A percentile compares a stretch with the other conserved stretches of the same genome.
These are phyloP conservation scores for Pulveroboletus sp. DNA, from an alignment of 768 basidiomycete species.

Conservation along the genomic window DNA sequence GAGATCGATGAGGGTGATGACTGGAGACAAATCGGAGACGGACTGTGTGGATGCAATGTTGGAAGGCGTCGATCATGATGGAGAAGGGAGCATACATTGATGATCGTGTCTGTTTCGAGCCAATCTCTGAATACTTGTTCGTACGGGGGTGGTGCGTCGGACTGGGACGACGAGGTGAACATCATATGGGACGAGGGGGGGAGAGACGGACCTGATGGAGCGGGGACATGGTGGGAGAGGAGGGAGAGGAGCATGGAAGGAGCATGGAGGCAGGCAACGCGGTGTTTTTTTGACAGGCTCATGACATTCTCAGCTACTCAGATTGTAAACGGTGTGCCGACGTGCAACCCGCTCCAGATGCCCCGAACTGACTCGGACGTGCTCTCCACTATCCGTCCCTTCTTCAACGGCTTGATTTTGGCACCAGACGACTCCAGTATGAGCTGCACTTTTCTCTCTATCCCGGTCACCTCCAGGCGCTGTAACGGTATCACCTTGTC, in stretches of 20 bases:
- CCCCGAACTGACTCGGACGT: slow-evolving; percentile 77
- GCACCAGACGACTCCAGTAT: slow-evolving; percentile 84
- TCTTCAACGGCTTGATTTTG: slow-evolving; percentile 77
- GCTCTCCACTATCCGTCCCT: slow-evolving; percentile 62
- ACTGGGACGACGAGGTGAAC: not conserved
- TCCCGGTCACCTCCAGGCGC: slow-evolving; percentile 64
- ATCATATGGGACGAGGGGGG: not conserved
- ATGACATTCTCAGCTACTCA: slow-evolving; percentile 20
- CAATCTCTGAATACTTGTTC: slow-evolving; percentile 15
- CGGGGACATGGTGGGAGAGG: not conserved
- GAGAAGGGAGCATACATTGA: slow-evolving; percentile 16
- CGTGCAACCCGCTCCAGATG: slow-evolving; percentile 87
- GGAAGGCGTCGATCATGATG: not conserved
- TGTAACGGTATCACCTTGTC: slow-evolving; percentile 87
- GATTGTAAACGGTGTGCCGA: slow-evolving; percentile 60
- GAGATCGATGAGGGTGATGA: slow-evolving; percentile 22
- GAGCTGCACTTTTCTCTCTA: slow-evolving; percentile 75
- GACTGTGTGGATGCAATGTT: slow-evolving; percentile 11
- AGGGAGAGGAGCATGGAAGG: slow-evolving; percentile 3
- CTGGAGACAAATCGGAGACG: slow-evolving; percentile 20
- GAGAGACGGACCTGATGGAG: not conserved
- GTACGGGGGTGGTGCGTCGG: not conserved
- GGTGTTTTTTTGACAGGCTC: slow-evolving; percentile 28
- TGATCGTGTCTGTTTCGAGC: slow-evolving; percentile 20
- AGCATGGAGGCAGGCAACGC: slow-evolving; percentile 24